Evolutionary conservation across 768 basidiomycete species (phyloP).

Genomic region (Suillus fuscotomentosus): DNA sequence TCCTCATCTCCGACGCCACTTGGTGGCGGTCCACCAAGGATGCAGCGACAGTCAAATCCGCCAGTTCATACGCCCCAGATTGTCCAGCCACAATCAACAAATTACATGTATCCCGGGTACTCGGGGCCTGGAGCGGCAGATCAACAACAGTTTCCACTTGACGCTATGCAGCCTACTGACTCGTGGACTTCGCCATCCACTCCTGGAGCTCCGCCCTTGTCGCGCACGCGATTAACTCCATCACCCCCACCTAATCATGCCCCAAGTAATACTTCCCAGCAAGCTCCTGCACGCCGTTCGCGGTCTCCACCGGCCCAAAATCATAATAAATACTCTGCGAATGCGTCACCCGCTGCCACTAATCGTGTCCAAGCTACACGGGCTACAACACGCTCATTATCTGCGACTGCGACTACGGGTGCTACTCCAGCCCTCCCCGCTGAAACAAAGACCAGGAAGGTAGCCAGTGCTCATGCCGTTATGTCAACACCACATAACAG

Average conservation of each 20-base stretch:
- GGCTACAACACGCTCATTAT: slow-evolving; percentile 64
- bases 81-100: slow-evolving; percentile 27
- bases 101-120: slow-evolving; percentile 20
- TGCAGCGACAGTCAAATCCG: slow-evolving; percentile 25
- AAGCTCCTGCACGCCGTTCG: slow-evolving; percentile 39
- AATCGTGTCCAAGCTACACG: slow-evolving; percentile 30
- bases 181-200: slow-evolving; percentile 31
- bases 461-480: slow-evolving; percentile 62
- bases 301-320: slow-evolving; percentile 54
- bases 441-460: slow-evolving; percentile 62
- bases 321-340: slow-evolving; percentile 33
- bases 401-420: slow-evolving; percentile 51
- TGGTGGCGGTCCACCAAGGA: slow-evolving; percentile 17
- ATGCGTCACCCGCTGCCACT: slow-evolving; percentile 20
- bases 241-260: slow-evolving; percentile 31
- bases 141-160: slow-evolving; percentile 51
- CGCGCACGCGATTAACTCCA: slow-evolving; percentile 30
- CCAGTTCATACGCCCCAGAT: slow-evolving; percentile 28
- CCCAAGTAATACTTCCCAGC: slow-evolving; percentile 26
- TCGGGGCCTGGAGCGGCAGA: slow-evolving; percentile 24
- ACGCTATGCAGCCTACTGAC: slow-evolving; percentile 56
- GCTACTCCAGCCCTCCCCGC: slow-evolving; percentile 33
- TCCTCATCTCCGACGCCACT: slow-evolving; percentile 25
- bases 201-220: slow-evolving; percentile 19
- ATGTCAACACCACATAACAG: slow-evolving; percentile 31